phyloP scores from a whole-genome alignment of 2,329 filamentous ascomycete genomes.

The Purpureocillium takamizusanense region DNA sequence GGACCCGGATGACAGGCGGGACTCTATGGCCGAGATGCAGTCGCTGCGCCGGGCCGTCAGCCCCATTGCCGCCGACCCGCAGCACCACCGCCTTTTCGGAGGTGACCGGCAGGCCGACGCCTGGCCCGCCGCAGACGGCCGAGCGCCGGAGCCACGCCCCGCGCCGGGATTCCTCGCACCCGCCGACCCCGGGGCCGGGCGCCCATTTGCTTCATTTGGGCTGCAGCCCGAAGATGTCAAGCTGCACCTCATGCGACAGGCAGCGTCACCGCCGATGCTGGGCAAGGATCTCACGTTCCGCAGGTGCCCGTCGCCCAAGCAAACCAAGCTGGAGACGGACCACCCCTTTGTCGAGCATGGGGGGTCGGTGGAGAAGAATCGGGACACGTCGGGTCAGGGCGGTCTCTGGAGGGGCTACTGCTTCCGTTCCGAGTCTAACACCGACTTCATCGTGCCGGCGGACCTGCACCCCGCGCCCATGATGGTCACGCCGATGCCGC shows the following conservation, averaged over 20 bases:
- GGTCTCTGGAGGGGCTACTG: slow-evolving; percentile 77
- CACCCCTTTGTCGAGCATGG: slow-evolving; percentile 47
- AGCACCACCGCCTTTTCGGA: slow-evolving; percentile 12
- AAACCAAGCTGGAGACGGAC: slow-evolving; percentile 74
- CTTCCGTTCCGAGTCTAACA: slow-evolving; percentile 29
- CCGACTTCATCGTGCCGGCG: slow-evolving; percentile 29
- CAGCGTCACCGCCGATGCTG: slow-evolving; percentile 74
- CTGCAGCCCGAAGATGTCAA: slow-evolving; percentile 27
- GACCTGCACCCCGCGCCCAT: slow-evolving; percentile 36
- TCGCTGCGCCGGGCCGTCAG: slow-evolving; percentile 13
- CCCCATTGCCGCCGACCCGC: slow-evolving; percentile 13
- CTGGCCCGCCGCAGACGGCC: slow-evolving; percentile 1
- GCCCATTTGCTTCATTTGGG: slow-evolving; percentile 33
- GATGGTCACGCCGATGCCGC: slow-evolving; percentile 39
- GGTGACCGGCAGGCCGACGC: slow-evolving; percentile 7
- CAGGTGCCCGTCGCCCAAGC: slow-evolving; percentile 71
- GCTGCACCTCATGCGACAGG: slow-evolving; percentile 38
- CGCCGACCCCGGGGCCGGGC: slow-evolving; percentile 20
- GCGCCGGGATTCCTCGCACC: background rate
- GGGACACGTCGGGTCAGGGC: slow-evolving; percentile 45
- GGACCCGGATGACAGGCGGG: slow-evolving; percentile 14
- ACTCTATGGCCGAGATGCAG: slow-evolving; percentile 15
- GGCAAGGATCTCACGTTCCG: slow-evolving; percentile 75
- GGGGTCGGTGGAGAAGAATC: slow-evolving; percentile 37
- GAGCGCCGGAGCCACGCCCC: slow-evolving; percentile 1